phyloP scores from a whole-genome alignment of 2,329 filamentous ascomycete species.

The Fusarium graminum region DNA sequence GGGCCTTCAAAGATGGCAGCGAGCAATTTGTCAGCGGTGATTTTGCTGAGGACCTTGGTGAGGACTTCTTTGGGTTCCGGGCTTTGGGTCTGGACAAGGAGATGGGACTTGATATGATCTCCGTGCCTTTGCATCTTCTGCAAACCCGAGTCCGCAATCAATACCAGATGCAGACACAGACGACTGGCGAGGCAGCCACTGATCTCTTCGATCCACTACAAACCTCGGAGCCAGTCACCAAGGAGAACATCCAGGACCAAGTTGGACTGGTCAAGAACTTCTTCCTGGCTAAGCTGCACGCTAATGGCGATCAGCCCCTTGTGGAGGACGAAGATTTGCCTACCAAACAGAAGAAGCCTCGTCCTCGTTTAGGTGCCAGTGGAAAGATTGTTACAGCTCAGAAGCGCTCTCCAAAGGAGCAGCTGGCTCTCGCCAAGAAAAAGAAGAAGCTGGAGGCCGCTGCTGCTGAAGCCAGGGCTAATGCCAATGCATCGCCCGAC shows the following conservation, averaged over 20 bases:
- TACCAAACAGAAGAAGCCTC: slow-evolving; percentile 84
- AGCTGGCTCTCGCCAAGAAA: slow-evolving; percentile 86
- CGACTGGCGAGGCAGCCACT: slow-evolving; percentile 69
- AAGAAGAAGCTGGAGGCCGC: slow-evolving; percentile 82
- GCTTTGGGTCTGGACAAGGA: slow-evolving; percentile 93
- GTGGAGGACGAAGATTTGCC: slow-evolving; percentile 96
- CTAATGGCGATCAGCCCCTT: slow-evolving; percentile 82
- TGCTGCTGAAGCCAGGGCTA: slow-evolving; percentile 63
- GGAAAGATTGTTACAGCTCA: slow-evolving; percentile 89
- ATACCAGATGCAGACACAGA: slow-evolving; percentile 80
- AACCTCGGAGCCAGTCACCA: slow-evolving; percentile 81
- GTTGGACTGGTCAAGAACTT: slow-evolving; percentile 92
- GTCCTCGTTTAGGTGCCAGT: slow-evolving; percentile 75
- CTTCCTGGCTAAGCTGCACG: slow-evolving; percentile 89
- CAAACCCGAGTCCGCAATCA: slow-evolving; percentile 90
- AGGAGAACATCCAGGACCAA: slow-evolving; percentile 80
- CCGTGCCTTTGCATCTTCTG: slow-evolving; percentile 92
- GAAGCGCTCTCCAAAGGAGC: slow-evolving; percentile 85
- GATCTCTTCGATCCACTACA: slow-evolving; percentile 76
- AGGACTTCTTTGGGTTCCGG: slow-evolving; percentile 99
- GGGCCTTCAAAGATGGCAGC: slow-evolving; percentile 94
- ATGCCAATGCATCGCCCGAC: slow-evolving; percentile 53
- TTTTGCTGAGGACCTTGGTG: slow-evolving; percentile 96
- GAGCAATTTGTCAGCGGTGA: slow-evolving; percentile 97
- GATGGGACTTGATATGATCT: slow-evolving; percentile 87